These are phyloP conservation scores for Colletotrichum godetiae DNA, from an alignment of 2,329 filamentous ascomycete genomes.

Conservation along the genomic window DNA sequence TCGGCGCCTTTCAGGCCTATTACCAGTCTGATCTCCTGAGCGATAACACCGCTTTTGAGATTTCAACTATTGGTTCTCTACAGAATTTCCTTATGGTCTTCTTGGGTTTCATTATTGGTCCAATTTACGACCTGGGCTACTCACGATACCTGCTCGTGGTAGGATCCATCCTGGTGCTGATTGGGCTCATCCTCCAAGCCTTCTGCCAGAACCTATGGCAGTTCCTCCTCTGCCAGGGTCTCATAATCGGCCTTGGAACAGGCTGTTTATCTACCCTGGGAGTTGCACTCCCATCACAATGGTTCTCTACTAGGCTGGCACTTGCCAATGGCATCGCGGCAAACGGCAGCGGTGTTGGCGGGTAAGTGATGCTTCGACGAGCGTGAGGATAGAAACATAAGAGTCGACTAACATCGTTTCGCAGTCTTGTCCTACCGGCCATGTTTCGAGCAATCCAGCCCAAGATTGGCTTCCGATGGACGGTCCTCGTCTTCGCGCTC, in stretches of 20 bases:
- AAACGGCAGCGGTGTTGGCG: conserved; percentile 45
- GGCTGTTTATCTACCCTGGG: conserved; percentile 53
- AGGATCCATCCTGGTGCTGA: conserved; percentile 54
- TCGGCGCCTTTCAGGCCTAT: conserved; percentile 66
- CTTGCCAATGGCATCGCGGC: conserved; percentile 48
- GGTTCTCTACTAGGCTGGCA: conserved; percentile 43
- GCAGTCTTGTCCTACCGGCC: conserved; percentile 21
- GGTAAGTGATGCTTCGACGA: background rate
- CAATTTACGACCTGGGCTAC: conserved; percentile 60
- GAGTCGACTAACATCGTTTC: background rate
- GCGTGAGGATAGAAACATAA: too few relatives aligned
- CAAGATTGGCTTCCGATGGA: conserved; percentile 29
- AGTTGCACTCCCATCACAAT: conserved; percentile 46
- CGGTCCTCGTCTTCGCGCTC: conserved; percentile 26
- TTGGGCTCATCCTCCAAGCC: conserved; percentile 51
- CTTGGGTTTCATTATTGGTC: conserved; percentile 55
- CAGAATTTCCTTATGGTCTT: conserved; percentile 59
- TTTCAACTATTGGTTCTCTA: conserved; percentile 59
- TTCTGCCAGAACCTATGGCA: conserved; percentile 26
- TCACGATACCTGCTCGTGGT: conserved; percentile 51
- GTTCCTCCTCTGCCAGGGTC: conserved; percentile 54
- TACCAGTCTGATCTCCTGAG: conserved; percentile 50
- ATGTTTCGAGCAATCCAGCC: conserved; percentile 24
- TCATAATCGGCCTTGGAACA: conserved; percentile 57
- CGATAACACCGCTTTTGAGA: conserved; percentile 35